A percentile compares a stretch with the other conserved stretches of the same genome.
Evolutionary conservation across 306 rosid species (phyloP).

Genomic region (Casuarina cunninghamiana): DNA sequence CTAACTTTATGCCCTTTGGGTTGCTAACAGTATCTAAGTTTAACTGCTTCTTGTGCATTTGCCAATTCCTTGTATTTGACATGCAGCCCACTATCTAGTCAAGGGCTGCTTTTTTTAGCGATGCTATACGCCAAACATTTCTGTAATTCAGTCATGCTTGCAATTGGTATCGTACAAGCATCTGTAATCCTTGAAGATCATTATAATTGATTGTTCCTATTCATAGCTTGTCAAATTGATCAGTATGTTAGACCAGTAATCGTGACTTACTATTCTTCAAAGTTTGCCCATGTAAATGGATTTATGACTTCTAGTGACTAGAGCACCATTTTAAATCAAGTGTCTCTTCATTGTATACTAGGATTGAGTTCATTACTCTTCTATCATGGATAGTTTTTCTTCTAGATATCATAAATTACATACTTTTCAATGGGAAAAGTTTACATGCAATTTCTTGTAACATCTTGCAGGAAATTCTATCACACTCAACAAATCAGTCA

Average conservation of each 20-base stretch:
- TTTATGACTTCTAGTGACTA: not conserved
- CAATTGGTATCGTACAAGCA: not conserved
- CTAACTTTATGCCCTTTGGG: not conserved
- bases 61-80: not conserved
- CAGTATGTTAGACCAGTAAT: not conserved
- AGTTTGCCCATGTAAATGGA: not conserved
- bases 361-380: not conserved
- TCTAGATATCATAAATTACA: slow-evolving; percentile 8
- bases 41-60: not conserved
- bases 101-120: not conserved
- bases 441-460: slow-evolving; percentile 13
- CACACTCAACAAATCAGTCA: slow-evolving; percentile 67
- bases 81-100: not conserved
- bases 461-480: slow-evolving; percentile 71
- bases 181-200: not conserved
- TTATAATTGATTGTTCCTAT: not conserved
- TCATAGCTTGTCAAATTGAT: not conserved
- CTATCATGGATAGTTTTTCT: not conserved
- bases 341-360: not conserved
- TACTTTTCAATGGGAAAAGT: slow-evolving; percentile 8
- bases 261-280: not conserved
- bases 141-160: not conserved
- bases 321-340: not conserved
- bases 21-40: not conserved
- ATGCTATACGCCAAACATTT: not conserved